Percentiles rank a stretch among this genome's conserved stretches.
Conservation (phyloP, 2,329 filamentous ascomycete species). For the Magnaporthiopsis rhizophila region DNA sequence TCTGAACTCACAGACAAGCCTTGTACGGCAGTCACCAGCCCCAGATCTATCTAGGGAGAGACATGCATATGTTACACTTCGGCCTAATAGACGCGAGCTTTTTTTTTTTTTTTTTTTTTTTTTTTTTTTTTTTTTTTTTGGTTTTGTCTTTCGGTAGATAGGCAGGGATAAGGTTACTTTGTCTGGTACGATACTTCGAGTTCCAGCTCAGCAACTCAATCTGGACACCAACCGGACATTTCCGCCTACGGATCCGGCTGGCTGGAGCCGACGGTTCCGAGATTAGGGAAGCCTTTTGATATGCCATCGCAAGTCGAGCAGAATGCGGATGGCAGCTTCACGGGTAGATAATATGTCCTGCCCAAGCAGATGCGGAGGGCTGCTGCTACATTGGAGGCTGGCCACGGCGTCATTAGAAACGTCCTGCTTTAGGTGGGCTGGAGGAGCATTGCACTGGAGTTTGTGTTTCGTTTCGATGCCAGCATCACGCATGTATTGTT, state of each 20-base stretch:
- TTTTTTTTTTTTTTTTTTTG: neutral
- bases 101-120: neutral
- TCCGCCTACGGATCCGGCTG: neutral
- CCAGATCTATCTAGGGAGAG: neutral
- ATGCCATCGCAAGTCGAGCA: neutral
- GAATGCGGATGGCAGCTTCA: neutral
- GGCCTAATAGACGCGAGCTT: neutral
- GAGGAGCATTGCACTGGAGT: neutral
- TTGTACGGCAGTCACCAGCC: neutral
- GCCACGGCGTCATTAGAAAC: neutral
- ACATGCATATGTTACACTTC: neutral
- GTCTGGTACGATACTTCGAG: neutral
- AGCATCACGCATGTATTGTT: neutral
- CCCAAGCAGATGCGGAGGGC: neutral
- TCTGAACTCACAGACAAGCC: neutral
- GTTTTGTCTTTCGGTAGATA: neutral
- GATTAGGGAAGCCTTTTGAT: neutral
- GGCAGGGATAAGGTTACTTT: neutral
- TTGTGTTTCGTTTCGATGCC: conserved; percentile 10
- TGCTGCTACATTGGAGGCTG: neutral
- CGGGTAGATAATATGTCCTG: neutral
- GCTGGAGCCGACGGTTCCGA: neutral
- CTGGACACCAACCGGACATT: neutral
- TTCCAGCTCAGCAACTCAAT: neutral
- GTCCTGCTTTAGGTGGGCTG: neutral